Percentiles rank a stretch among this genome's conserved stretches.
Evolutionary conservation across 169 alveolate genomes (phyloP).

Genomic region (Plasmodium gallinaceum): DNA sequence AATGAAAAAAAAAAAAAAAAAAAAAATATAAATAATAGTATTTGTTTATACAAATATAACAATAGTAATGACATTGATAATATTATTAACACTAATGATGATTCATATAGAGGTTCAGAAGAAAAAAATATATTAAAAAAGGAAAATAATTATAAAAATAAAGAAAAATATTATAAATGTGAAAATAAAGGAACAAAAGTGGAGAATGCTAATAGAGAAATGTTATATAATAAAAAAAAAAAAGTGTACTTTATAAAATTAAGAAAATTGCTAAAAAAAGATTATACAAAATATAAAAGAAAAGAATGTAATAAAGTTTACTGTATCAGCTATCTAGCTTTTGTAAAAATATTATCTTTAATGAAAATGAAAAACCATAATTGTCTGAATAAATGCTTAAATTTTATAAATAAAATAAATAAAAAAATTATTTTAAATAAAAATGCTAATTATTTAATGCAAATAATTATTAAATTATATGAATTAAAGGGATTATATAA

Average conservation of each 20-base stretch:
- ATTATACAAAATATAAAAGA: background rate
- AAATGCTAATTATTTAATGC: slow-evolving; percentile 47
- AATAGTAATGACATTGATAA: too few relatives aligned
- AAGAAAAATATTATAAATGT: too few relatives aligned
- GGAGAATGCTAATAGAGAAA: background rate
- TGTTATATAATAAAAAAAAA: background rate
- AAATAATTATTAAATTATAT: slow-evolving; percentile 40
- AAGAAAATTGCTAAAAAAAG: background rate
- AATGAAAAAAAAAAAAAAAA: background rate
- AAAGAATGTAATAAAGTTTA: background rate
- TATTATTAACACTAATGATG: too few relatives aligned
- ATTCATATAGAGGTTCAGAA: too few relatives aligned
- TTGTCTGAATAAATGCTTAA: slow-evolving; percentile 56
- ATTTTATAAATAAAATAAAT: slow-evolving; percentile 34
- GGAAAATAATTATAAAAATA: too few relatives aligned
- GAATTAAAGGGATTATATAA: slow-evolving; percentile 66
- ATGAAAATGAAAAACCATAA: slow-evolving; percentile 31
- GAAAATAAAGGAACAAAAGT: background rate
- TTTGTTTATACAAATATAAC: too few relatives aligned
- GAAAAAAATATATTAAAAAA: too few relatives aligned
- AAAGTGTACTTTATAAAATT: too few relatives aligned
- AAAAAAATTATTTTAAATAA: slow-evolving; percentile 48
- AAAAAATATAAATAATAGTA: background rate
- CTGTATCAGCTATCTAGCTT: slow-evolving; percentile 66
- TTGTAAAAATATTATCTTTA: slow-evolving; percentile 46